Evolutionary conservation across 1,284 basidiomycete species (phyloP), one percentile per base, ranked within the genome.

Genomic region (Sanghuangporus weigelae): DNA sequence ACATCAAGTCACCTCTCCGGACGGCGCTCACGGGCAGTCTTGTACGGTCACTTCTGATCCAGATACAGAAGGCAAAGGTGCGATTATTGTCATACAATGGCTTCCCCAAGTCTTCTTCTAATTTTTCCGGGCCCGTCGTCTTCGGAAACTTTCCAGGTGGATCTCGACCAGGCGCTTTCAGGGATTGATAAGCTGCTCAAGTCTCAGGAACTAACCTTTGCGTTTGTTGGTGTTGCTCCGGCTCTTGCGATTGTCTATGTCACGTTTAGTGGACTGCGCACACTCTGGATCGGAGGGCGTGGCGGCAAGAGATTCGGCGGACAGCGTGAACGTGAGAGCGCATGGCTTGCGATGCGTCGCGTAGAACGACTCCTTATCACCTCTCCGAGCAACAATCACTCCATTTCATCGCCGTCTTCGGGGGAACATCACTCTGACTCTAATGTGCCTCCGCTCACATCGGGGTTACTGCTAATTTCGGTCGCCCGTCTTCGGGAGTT

Each of bases 21-120:
- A 94, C 92, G 36, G 92, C 89, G 3, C 66, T 98, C 6, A 78
- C 82, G 2, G 96, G 96, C 4, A 90, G 89, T 12, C 81, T 99
- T 12, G 78, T 98, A 31, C 84, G 96, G 46, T 90, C 93, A 0
- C 77, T 96, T 39, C 87, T 99, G 64, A 92, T 99, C 61, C 96
- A 98, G 73, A 84, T 98, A 1, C 96, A 99, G 72, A 99, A 98
- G 75, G 93, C 95, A 63, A 98, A 98, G 81, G 95, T 94, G 26
- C 59, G 78, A 68, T 40, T 54, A 53, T 60, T 66, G 36, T 40
- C 38, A 21, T 11, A 36, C 40, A 42, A n/a, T 42, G 11, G n/a
- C n/a, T 53, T 51, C 50, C 26, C 44, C 31, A 26, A 50, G 12
- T 7, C 7, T 12, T 38, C 38, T n/a, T 5, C 19, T 49, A 44